phyloP scores from a whole-genome alignment of 257 asterid species.

The Penstemon newberryi region DNA sequence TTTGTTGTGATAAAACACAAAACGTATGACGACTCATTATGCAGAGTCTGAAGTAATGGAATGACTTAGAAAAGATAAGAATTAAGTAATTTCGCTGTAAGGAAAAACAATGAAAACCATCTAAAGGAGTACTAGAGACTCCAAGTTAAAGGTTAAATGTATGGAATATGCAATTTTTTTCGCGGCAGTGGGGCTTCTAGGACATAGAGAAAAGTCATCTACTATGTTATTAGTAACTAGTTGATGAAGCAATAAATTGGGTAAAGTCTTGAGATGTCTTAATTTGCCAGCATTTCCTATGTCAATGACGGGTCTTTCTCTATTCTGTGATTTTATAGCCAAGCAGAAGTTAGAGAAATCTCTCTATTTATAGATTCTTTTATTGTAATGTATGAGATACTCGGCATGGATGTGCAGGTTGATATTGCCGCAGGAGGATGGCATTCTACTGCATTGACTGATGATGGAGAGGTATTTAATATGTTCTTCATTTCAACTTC shows the following conservation, averaged over 20 bases:
- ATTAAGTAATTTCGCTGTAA: background rate
- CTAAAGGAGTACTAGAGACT: background rate
- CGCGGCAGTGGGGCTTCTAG: background rate
- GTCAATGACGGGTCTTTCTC: slow-evolving; percentile 2
- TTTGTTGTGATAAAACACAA: slow-evolving; percentile 10
- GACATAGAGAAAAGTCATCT: background rate
- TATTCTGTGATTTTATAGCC: slow-evolving; percentile 6
- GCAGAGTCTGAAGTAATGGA: background rate
- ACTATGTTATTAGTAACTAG: slow-evolving; percentile 2
- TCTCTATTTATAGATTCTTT: slow-evolving; percentile 1
- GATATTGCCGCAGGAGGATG: slow-evolving; percentile 99
- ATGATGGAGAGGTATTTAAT: slow-evolving; percentile 79
- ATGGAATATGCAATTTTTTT: background rate
- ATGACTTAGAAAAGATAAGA: slow-evolving; percentile 13
- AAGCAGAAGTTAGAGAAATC: slow-evolving; percentile 15
- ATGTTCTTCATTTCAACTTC: slow-evolving; percentile 14
- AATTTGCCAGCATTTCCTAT: slow-evolving; percentile 9
- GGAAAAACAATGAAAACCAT: slow-evolving; percentile 8
- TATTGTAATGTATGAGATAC: background rate
- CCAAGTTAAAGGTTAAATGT: slow-evolving; percentile 1
- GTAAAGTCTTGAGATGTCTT: slow-evolving; percentile 4
- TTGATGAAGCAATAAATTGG: background rate
- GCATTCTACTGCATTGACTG: slow-evolving; percentile 97
- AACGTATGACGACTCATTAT: background rate
- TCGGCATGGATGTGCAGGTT: slow-evolving; percentile 54